Base-by-base conservation (phyloP, 352 stramenopile species). In the Phytopythium chamaehyphon region DNA sequence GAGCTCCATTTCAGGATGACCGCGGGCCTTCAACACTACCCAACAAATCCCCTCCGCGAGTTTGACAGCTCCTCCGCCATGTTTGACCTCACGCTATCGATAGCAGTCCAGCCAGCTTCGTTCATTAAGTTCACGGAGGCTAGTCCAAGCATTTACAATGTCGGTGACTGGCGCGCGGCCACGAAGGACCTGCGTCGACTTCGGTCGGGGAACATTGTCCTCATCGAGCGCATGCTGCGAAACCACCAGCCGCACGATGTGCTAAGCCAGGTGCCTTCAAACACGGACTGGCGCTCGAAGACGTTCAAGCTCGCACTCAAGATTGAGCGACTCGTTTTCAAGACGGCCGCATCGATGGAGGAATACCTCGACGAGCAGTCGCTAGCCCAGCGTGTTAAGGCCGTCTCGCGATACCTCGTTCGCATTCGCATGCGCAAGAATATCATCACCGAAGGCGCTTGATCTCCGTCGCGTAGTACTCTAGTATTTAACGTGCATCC, bases 271-370 rank as follows among this genome's bases (percentile, higher is more conserved):
- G 62, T 86, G 15, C 69, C 71, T 0, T 71, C 83, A 43, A 86
- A 86, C 61, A 76, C 44, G 2, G 61, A 86, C 54, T 86, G 74
- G 74, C 64, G 62, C 22, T 73, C 71, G 50, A 83, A 79, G 62
- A 86, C 74, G 3, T 79, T 83, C 47, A 62, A 73, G 48, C 61
- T 86, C 8, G 71, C 74, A 23, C 69, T 86, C 59, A 86, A 86
- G 61, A 68, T 86, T 50, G 74, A 86, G 54, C 63, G 71, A 1
- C 71, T 86, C 48, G 76, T 86, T 54, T 86, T 86, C 50, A 69
- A 74, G 45, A 58, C 66, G 1, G 66, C 74, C 39, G 69, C 62
- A 28, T 79, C 74, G 16, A 61, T 66, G 3, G 69, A 73, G 50
- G 66, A 78, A 56, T 86, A 86, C 60, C 47, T 81, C 49, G 59